A percentile compares a stretch with the other conserved stretches of the same genome.
phyloP scores from a whole-genome alignment of 495 filamentous ascomycete genomes.

The Neurospora sp. region DNA sequence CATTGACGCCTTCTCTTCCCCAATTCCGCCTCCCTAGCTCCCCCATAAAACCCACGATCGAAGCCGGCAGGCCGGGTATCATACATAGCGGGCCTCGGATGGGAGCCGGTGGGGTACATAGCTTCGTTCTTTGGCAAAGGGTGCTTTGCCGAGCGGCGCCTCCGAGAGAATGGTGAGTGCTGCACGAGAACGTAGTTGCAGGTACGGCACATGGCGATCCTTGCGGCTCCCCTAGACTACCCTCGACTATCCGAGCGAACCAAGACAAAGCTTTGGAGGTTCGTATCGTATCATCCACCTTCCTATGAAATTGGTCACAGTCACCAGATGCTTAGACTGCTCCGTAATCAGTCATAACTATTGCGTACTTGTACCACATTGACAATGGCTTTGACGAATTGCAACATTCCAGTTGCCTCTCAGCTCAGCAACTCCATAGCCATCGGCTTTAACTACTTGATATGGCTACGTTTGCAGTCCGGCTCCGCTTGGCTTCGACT shows the following conservation, averaged over 20 bases:
- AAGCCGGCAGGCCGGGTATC: background rate
- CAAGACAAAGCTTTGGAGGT: background rate
- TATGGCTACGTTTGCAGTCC: background rate
- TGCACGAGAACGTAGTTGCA: background rate
- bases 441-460: background rate
- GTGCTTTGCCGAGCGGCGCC: background rate
- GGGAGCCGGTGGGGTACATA: background rate
- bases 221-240: background rate
- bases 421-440: background rate
- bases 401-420: background rate
- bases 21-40: background rate
- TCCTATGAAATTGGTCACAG: background rate
- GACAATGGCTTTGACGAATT: background rate
- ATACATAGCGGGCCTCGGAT: background rate
- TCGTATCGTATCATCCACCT: background rate
- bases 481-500: background rate
- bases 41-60: background rate
- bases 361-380: background rate
- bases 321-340: background rate
- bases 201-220: background rate
- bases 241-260: background rate
- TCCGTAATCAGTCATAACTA: background rate
- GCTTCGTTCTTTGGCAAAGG: background rate
- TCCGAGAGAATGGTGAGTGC: background rate
- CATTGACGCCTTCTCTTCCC: background rate